phyloP scores from a whole-genome alignment of 2,329 filamentous ascomycete species.

The Triangularia verruculosa region DNA sequence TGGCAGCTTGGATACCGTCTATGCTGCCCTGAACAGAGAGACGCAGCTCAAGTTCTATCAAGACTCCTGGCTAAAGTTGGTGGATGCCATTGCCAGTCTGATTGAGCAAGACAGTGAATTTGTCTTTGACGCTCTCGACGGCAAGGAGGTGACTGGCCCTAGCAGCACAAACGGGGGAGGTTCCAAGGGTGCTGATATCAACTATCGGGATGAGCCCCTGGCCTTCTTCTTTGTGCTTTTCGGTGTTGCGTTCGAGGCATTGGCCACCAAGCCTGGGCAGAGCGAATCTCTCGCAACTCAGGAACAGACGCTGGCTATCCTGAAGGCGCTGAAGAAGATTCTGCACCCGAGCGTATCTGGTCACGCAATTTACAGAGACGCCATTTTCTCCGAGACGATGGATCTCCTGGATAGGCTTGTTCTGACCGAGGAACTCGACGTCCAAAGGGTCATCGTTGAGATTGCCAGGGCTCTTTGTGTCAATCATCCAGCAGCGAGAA shows the following conservation, averaged over 20 bases:
- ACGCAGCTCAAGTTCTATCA: conserved; percentile 95
- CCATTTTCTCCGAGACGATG: conserved; percentile 96
- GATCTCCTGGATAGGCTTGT: conserved; percentile 90
- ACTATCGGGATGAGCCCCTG: conserved; percentile 95
- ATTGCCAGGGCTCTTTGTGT: conserved; percentile 89
- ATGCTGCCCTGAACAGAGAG: conserved; percentile 90
- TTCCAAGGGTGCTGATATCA: conserved; percentile 74
- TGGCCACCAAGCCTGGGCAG: conserved; percentile 73
- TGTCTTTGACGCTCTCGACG: conserved; percentile 93
- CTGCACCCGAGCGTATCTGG: conserved; percentile 90
- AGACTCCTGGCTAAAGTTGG: conserved; percentile 92
- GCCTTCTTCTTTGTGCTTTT: conserved; percentile 99
- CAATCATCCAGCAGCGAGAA: conserved; percentile 83
- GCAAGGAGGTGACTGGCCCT: conserved; percentile 60
- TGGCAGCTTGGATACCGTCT: conserved; percentile 87
- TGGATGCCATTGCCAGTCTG: conserved; percentile 93
- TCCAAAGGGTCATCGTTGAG: conserved; percentile 89
- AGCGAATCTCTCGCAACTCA: conserved; percentile 66
- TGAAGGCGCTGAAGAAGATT: conserved; percentile 91
- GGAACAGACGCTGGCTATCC: conserved; percentile 76
- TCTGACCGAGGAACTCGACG: conserved; percentile 82
- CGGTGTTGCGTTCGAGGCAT: conserved; percentile 90
- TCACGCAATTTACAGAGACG: conserved; percentile 92
- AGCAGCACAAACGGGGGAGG: conserved; percentile 44
- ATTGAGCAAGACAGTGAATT: conserved; percentile 98